Percentiles rank a stretch among this genome's conserved stretches.
phyloP scores from a whole-genome alignment of 176 grass and related monocot genomes.

The Triticum urartu region DNA sequence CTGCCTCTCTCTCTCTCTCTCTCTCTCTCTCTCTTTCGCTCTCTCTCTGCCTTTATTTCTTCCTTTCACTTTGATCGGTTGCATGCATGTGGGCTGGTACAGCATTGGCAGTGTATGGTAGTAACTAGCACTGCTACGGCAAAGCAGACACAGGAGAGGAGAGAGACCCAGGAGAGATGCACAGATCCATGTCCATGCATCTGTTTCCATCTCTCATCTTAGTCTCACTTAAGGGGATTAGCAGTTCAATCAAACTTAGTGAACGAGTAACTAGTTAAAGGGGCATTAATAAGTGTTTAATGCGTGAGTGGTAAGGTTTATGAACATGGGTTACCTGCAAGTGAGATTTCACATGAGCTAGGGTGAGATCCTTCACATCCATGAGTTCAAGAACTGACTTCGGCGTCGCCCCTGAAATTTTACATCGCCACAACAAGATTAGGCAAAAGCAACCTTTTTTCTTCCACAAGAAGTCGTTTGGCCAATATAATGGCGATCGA shows the following conservation, averaged over 20 bases:
- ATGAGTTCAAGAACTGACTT: constrained; percentile 85
- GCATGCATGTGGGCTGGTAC: constrained; percentile 34
- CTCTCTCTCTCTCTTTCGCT: too few relatives aligned
- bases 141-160: constrained; percentile 16
- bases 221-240: neutral
- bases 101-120: constrained; percentile 36
- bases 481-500: neutral
- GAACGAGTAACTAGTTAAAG: neutral
- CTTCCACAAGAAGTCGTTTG: neutral
- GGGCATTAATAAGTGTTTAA: neutral
- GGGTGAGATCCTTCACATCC: constrained; percentile 82
- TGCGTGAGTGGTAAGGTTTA: neutral
- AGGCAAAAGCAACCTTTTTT: neutral
- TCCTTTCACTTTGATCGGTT: constrained; percentile 31
- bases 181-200: constrained; percentile 36
- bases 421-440: neutral
- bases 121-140: constrained; percentile 31
- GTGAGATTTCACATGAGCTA: constrained; percentile 85
- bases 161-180: neutral
- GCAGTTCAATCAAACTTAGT: neutral
- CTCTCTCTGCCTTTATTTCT: neutral
- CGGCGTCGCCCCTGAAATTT: constrained; percentile 56
- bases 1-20: neutral
- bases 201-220: neutral
- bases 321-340: constrained; percentile 52